Evolutionary conservation across 257 asterid species (phyloP).

Genomic region (Eustoma russellianum): DNA sequence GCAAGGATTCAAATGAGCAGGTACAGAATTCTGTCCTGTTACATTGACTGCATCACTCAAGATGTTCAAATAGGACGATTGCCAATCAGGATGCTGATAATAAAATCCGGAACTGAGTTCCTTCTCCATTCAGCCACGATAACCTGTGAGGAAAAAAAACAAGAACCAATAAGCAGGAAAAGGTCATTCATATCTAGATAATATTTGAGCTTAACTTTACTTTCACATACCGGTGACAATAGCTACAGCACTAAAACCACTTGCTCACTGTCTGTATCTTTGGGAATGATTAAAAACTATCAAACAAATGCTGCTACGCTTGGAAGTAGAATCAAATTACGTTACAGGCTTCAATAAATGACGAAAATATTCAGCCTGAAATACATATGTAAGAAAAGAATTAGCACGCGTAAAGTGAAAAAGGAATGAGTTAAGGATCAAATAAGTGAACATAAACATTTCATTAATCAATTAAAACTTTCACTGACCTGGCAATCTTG

Average conservation of each 20-base stretch:
- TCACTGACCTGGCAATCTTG: constrained; percentile 90
- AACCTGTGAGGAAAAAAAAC: constrained; percentile 36
- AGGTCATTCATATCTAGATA: neutral
- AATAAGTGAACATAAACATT: constrained; percentile 4
- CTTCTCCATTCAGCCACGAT: constrained; percentile 63
- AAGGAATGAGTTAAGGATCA: constrained; percentile 5
- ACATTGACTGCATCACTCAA: constrained; percentile 20
- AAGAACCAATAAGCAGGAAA: constrained; percentile 10
- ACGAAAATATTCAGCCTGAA: constrained; percentile 97
- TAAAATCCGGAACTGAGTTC: constrained; percentile 37
- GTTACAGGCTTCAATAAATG: constrained; percentile 91
- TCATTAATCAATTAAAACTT: neutral
- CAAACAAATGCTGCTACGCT: constrained; percentile 54
- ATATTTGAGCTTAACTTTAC: neutral
- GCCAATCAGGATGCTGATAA: constrained; percentile 29
- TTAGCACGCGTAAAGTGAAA: constrained; percentile 12
- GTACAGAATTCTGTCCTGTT: constrained; percentile 24
- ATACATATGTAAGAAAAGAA: constrained; percentile 10
- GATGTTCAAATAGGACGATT: constrained; percentile 24
- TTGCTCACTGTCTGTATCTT: constrained; percentile 28
- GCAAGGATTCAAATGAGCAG: constrained; percentile 32
- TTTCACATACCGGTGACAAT: constrained; percentile 19
- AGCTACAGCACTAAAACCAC: constrained; percentile 24
- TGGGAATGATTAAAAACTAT: constrained; percentile 27
- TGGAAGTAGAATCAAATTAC: constrained; percentile 47